Conservation (phyloP, 2,329 filamentous ascomycete species). For the Madurella fahalii region DNA sequence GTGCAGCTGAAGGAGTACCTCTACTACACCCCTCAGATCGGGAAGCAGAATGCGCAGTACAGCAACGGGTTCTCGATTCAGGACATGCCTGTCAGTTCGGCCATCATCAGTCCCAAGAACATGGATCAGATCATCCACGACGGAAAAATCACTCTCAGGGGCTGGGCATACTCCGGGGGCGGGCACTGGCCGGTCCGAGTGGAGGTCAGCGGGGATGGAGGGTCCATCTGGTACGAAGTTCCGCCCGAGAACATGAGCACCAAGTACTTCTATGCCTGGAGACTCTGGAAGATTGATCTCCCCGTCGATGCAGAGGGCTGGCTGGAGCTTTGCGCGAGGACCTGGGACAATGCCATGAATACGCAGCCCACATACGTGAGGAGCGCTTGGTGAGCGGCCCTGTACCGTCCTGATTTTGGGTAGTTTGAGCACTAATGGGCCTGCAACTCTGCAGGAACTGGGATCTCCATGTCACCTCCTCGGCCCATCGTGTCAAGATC, state of each 20-base stretch:
- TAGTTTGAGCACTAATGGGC: no score
- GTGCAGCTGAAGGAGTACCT: constrained; percentile 64
- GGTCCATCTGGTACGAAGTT: constrained; percentile 61
- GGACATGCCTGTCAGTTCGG: constrained; percentile 66
- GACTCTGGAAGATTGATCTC: constrained; percentile 59
- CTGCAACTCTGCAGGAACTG: constrained; percentile 59
- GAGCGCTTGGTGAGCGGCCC: no score
- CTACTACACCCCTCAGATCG: no score
- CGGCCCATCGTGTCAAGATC: constrained; percentile 56
- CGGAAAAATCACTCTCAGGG: constrained; percentile 52
- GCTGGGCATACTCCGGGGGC: constrained; percentile 57
- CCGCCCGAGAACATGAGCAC: constrained; percentile 55
- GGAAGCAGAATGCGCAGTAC: constrained; percentile 61
- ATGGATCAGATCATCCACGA: constrained; percentile 59
- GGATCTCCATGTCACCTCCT: constrained; percentile 62
- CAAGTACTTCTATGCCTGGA: constrained; percentile 62
- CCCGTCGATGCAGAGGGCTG: constrained; percentile 60
- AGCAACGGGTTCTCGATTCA: constrained; percentile 66
- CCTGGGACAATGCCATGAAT: constrained; percentile 60
- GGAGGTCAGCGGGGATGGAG: constrained; percentile 60
- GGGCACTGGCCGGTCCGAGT: constrained; percentile 59
- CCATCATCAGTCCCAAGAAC: constrained; percentile 60
- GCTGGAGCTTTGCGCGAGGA: constrained; percentile 55
- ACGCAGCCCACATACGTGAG: no score
- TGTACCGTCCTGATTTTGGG: no score